Conservation (phyloP, 345 rosid species). For the Lepidium africanum region DNA sequence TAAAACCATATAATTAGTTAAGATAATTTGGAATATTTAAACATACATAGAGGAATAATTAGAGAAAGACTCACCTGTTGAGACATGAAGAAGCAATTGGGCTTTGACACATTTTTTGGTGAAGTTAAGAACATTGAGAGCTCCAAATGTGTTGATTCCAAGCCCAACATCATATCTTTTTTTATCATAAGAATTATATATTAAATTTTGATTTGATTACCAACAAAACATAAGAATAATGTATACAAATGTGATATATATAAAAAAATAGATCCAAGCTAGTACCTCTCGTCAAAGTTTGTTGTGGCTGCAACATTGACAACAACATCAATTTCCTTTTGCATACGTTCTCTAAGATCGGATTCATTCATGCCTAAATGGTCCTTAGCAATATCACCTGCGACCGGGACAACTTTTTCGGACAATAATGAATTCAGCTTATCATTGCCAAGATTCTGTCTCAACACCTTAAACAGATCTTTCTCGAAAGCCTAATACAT, state of each 20-base stretch:
- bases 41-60: not conserved
- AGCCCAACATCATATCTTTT: conserved; percentile 62
- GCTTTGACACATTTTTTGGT: conserved; percentile 45
- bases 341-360: conserved; percentile 14
- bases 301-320: conserved; percentile 31
- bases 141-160: conserved; percentile 56
- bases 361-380: conserved; percentile 13
- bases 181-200: not conserved
- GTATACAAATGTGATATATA: no score
- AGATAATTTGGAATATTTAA: not conserved
- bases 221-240: no score
- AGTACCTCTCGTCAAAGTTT: conserved; percentile 27
- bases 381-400: conserved; percentile 18
- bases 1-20: not conserved
- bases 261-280: no score
- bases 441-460: conserved; percentile 18
- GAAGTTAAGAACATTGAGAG: conserved; percentile 44
- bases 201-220: no score
- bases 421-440: not conserved
- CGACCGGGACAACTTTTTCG: conserved; percentile 17
- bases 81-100: conserved; percentile 41
- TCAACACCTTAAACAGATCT: conserved; percentile 21
- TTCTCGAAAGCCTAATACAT: conserved; percentile 14
- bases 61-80: conserved; percentile 19
- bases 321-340: conserved; percentile 19